Conservation (phyloP, 2,329 filamentous ascomycete species). For the Penicillium sp. region DNA sequence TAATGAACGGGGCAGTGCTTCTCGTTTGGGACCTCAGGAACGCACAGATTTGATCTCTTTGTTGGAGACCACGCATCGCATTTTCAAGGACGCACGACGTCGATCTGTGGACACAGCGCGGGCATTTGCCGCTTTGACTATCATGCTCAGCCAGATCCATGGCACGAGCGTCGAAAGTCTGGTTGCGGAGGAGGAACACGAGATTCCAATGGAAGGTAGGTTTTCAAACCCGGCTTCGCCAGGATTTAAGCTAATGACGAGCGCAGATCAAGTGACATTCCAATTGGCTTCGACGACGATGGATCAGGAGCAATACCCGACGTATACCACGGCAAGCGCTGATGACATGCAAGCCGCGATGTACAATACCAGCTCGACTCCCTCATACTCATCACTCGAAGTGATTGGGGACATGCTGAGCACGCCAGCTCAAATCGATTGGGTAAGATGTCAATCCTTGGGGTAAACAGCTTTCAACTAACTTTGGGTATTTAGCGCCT, state of each 20-base stretch:
- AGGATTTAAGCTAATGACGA: background rate
- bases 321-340: background rate
- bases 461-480: background rate
- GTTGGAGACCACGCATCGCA: slow-evolving; percentile 36
- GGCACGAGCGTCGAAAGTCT: slow-evolving; percentile 11
- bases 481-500: slow-evolving; percentile 21
- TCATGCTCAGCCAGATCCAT: slow-evolving; percentile 39
- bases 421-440: slow-evolving; percentile 40
- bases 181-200: slow-evolving; percentile 10
- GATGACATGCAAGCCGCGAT: slow-evolving; percentile 8
- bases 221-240: background rate
- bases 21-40: slow-evolving; percentile 15
- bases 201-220: slow-evolving; percentile 5
- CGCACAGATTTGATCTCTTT: slow-evolving; percentile 34
- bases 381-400: slow-evolving; percentile 29
- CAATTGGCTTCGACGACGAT: slow-evolving; percentile 7
- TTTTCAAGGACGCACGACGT: slow-evolving; percentile 33
- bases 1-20: slow-evolving; percentile 19
- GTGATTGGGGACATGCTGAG: slow-evolving; percentile 45
- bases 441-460: slow-evolving; percentile 33
- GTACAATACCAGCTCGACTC: slow-evolving; percentile 7
- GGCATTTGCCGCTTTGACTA: slow-evolving; percentile 34
- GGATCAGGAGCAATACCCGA: slow-evolving; percentile 12
- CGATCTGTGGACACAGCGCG: slow-evolving; percentile 39
- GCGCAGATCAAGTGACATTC: slow-evolving; percentile 14